These are phyloP conservation scores for Nothophoma quercina DNA, from an alignment of 2,329 filamentous ascomycete species.

Conservation along the genomic window DNA sequence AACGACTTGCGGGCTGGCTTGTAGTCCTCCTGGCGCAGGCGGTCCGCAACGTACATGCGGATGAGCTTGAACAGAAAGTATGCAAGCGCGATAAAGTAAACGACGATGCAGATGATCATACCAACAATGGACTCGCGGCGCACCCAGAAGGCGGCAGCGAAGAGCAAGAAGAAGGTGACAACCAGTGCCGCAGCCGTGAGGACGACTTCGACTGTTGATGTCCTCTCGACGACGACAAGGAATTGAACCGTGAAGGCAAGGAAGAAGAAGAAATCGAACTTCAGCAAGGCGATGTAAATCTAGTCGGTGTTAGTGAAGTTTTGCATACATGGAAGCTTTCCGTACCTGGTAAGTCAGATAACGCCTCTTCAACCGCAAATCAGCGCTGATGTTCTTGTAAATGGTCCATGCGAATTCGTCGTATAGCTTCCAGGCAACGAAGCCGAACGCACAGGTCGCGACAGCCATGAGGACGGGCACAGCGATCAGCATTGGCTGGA, in stretches of 20 bases:
- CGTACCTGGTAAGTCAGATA: conserved; percentile 94
- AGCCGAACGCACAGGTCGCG: conserved; percentile 74
- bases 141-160: conserved; percentile 85
- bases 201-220: conserved; percentile 76
- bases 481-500: conserved; percentile 80
- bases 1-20: conserved; percentile 81
- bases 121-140: conserved; percentile 81
- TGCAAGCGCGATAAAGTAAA: conserved; percentile 87
- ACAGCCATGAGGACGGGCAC: conserved; percentile 85
- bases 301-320: conserved; percentile 50
- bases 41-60: conserved; percentile 80
- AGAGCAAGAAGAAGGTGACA: conserved; percentile 86
- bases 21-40: conserved; percentile 64
- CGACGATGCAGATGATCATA: conserved; percentile 78
- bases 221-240: conserved; percentile 81
- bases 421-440: conserved; percentile 92
- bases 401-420: conserved; percentile 99
- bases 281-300: conserved; percentile 97
- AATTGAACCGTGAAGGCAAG: conserved; percentile 98
- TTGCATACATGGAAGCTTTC: background rate
- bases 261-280: conserved; percentile 99
- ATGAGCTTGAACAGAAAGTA: conserved; percentile 99
- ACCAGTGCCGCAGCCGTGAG: conserved; percentile 90
- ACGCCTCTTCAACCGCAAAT: conserved; percentile 94
- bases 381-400: conserved; percentile 97